Evolutionary conservation across 495 filamentous ascomycete genomes (phyloP).

Genomic region (Annulohypoxylon bovei): DNA sequence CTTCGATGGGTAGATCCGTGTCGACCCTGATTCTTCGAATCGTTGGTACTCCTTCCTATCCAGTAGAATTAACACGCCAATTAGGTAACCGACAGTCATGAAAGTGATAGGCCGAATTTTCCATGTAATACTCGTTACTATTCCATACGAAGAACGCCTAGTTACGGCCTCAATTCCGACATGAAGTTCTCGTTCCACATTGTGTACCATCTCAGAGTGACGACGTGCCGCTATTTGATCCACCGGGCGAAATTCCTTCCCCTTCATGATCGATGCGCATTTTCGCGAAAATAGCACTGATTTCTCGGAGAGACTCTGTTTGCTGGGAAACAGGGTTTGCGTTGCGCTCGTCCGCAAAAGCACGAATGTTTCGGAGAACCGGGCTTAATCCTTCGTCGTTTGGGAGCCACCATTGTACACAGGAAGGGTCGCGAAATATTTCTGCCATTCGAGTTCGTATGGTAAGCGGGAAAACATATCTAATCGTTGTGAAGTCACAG

Average conservation of each 20-base stretch:
- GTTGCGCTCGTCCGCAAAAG: slow-evolving; percentile 78
- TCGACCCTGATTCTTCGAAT: slow-evolving; percentile 11
- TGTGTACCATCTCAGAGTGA: slow-evolving; percentile 12
- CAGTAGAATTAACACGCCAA: slow-evolving; percentile 1
- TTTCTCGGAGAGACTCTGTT: slow-evolving; percentile 75
- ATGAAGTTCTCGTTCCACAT: background rate
- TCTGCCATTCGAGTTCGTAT: slow-evolving; percentile 79
- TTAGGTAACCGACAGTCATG: background rate
- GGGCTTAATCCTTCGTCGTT: slow-evolving; percentile 77
- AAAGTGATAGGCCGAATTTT: background rate
- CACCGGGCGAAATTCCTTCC: slow-evolving; percentile 34
- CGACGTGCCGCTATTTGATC: slow-evolving; percentile 34
- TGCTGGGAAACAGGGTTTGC: slow-evolving; percentile 67
- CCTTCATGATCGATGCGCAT: slow-evolving; percentile 49
- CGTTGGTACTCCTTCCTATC: background rate
- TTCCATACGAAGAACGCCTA: background rate
- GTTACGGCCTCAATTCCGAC: background rate
- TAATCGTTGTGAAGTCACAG: slow-evolving; percentile 48
- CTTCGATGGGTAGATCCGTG: slow-evolving; percentile 3
- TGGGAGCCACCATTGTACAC: slow-evolving; percentile 87
- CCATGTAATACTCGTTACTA: background rate
- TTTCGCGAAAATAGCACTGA: slow-evolving; percentile 74
- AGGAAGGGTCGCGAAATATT: slow-evolving; percentile 72
- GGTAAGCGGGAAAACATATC: slow-evolving; percentile 81
- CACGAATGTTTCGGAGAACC: slow-evolving; percentile 78